phyloP scores from a whole-genome alignment of 2,329 filamentous ascomycete genomes.

The Aureobasidium sp. region DNA sequence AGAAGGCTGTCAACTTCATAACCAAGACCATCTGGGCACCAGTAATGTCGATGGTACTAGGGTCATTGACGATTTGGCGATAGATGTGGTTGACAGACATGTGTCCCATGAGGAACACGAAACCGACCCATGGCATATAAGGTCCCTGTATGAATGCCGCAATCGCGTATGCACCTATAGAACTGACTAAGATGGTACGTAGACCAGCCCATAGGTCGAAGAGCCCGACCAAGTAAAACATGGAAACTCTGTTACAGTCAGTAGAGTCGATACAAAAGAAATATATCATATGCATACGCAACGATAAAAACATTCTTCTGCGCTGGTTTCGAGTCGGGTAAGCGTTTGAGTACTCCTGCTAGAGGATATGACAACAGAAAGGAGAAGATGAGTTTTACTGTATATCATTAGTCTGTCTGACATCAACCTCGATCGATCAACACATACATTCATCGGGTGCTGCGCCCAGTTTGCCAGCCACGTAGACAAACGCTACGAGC shows the following conservation, averaged over 20 bases:
- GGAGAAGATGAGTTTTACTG: conserved; percentile 88
- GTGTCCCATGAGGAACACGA: conserved; percentile 90
- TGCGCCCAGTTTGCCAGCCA: conserved; percentile 51
- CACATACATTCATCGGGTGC: conserved; percentile 57
- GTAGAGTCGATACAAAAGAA: conserved; percentile 15
- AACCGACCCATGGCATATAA: conserved; percentile 96
- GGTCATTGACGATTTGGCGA: conserved; percentile 64
- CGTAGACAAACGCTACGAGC: conserved; percentile 53
- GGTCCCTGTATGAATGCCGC: conserved; percentile 76
- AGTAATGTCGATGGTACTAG: conserved; percentile 74
- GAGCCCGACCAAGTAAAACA: conserved; percentile 89
- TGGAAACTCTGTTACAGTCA: conserved; percentile 52
- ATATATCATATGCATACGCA: conserved; percentile 43
- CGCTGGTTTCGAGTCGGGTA: conserved; percentile 76
- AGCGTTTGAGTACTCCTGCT: conserved; percentile 77
- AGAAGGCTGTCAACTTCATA: conserved; percentile 95
- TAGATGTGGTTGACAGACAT: conserved; percentile 85
- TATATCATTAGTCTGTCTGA: conserved; percentile 16
- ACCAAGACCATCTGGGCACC: conserved; percentile 95
- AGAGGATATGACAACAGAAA: conserved; percentile 91
- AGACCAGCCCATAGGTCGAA: conserved; percentile 88
- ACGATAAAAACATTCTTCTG: conserved; percentile 87
- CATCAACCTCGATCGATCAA: neutral
- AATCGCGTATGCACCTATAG: conserved; percentile 73
- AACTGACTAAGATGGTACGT: conserved; percentile 70